These are phyloP conservation scores for Raffaelea ambrosiae DNA, from an alignment of 2,329 filamentous ascomycete species.

Conservation along the genomic window DNA sequence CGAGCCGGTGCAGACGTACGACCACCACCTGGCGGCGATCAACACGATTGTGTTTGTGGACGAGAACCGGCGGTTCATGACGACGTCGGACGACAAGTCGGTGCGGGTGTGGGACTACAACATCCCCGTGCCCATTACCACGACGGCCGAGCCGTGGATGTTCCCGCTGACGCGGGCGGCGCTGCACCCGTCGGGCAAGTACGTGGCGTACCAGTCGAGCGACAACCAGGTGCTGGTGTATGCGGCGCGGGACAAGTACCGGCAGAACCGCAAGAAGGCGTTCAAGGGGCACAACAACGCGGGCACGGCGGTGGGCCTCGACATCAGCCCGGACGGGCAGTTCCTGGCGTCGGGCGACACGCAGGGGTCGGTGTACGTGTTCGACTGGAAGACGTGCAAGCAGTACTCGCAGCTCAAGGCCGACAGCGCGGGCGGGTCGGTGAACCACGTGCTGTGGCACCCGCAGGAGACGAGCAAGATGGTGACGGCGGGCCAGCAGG, in stretches of 20 bases:
- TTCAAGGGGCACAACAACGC: constrained; percentile 95
- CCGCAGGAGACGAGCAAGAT: constrained; percentile 96
- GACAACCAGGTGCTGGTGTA: constrained; percentile 98
- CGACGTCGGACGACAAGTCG: constrained; percentile 94
- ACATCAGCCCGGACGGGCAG: constrained; percentile 83
- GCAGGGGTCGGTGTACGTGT: constrained; percentile 86
- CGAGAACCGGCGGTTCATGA: constrained; percentile 90
- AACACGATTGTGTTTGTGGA: constrained; percentile 98
- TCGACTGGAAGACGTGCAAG: constrained; percentile 99
- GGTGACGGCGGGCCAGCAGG: constrained; percentile 81
- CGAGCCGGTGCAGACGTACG: constrained; percentile 90
- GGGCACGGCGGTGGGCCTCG: constrained; percentile 84
- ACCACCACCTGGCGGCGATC: constrained; percentile 94
- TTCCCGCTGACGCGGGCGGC: constrained; percentile 86
- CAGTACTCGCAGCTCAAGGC: constrained; percentile 96
- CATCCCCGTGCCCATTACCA: constrained; percentile 97
- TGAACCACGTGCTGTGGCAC: constrained; percentile 90
- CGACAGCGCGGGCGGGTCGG: constrained; percentile 68
- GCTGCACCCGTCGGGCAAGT: constrained; percentile 82
- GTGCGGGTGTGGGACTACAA: constrained; percentile 97
- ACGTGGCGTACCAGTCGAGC: constrained; percentile 84
- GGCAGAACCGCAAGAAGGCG: constrained; percentile 94
- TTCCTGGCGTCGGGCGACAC: constrained; percentile 83
- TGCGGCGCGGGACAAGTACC: constrained; percentile 87
- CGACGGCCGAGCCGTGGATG: constrained; percentile 97